These are phyloP conservation scores for Isatis lusitanica DNA, from an alignment of 441 rosid genomes.

Conservation along the genomic window DNA sequence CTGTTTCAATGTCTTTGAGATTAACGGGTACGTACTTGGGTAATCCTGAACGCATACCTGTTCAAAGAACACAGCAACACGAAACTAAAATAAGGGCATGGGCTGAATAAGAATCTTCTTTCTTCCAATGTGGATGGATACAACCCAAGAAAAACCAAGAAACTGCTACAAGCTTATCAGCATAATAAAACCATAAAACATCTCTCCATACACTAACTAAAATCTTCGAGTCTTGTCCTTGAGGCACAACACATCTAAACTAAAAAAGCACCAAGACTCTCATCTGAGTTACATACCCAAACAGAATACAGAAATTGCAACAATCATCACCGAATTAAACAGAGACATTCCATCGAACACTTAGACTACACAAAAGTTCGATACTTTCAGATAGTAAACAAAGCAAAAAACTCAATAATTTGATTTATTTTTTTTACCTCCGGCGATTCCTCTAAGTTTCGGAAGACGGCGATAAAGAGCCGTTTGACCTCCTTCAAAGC, in stretches of 20 bases:
- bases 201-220: background rate
- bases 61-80: background rate
- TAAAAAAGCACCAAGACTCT: background rate
- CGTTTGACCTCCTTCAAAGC: slow-evolving; percentile 96
- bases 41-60: slow-evolving; percentile 85
- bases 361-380: background rate
- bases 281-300: background rate
- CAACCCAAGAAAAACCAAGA: background rate
- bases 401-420: background rate
- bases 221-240: background rate
- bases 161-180: background rate
- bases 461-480: slow-evolving; percentile 88
- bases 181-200: background rate
- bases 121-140: background rate
- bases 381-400: background rate
- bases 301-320: background rate
- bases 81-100: background rate
- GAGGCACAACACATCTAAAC: background rate
- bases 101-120: background rate
- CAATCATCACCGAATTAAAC: background rate
- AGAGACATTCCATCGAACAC: slow-evolving; percentile 33
- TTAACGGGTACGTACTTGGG: slow-evolving; percentile 82
- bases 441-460: slow-evolving; percentile 85
- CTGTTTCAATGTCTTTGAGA: slow-evolving; percentile 68
- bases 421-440: slow-evolving; percentile 48